phyloP scores from a whole-genome alignment of 305 asterid genomes.

The Fraxinus latifolia region DNA sequence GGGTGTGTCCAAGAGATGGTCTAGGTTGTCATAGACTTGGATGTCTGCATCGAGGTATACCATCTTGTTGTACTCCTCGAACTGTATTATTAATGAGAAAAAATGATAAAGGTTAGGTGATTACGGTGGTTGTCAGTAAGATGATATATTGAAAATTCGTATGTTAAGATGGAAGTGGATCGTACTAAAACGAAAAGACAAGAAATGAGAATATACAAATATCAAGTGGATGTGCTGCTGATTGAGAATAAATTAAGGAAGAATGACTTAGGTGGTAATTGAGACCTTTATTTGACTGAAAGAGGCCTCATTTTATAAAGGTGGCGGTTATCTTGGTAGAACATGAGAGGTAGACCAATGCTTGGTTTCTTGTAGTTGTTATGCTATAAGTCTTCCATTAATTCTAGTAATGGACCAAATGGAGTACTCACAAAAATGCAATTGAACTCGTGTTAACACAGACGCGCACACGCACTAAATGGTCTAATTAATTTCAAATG shows the following conservation, averaged over 20 bases:
- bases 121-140: neutral
- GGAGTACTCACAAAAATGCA: neutral
- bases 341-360: neutral
- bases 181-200: neutral
- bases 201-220: neutral
- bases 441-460: neutral
- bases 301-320: neutral
- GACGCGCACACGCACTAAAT: neutral
- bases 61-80: slow-evolving; percentile 35
- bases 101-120: neutral
- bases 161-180: neutral
- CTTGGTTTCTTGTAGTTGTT: neutral
- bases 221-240: neutral
- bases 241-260: neutral
- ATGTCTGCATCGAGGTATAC: slow-evolving; percentile 34
- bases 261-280: neutral
- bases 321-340: neutral
- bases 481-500: neutral
- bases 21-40: slow-evolving; percentile 30
- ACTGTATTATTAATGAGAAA: slow-evolving; percentile 17
- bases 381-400: neutral
- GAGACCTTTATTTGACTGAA: neutral
- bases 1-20: slow-evolving; percentile 25
- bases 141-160: neutral
- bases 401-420: neutral